Conservation (phyloP, 1,284 basidiomycete genomes). For the Ceratobasidium sp. region DNA sequence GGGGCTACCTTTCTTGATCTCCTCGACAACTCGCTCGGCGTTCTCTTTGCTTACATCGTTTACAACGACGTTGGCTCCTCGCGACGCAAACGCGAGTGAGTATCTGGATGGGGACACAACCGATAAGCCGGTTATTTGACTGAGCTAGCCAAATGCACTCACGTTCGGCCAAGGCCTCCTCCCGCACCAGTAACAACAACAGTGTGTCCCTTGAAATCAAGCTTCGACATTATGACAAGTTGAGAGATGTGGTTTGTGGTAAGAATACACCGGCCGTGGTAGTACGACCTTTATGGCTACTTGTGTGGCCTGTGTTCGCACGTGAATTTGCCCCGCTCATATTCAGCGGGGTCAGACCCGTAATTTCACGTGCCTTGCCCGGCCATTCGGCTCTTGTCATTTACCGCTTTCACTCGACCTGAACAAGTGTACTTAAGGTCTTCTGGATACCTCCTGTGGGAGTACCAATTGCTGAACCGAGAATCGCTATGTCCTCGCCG, state of each 20-base stretch:
- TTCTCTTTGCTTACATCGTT: conserved; percentile 92
- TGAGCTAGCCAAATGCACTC: conserved; percentile 48
- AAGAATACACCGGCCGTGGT: neutral
- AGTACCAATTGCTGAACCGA: neutral
- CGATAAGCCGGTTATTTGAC: neutral
- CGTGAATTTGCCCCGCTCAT: conserved; percentile 1
- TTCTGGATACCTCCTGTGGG: no score
- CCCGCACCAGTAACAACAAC: conserved; percentile 96
- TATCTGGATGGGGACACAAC: conserved; percentile 62
- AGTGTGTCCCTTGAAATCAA: conserved; percentile 90
- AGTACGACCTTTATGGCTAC: conserved; percentile 15
- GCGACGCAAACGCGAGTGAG: conserved; percentile 85
- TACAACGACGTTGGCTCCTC: conserved; percentile 93
- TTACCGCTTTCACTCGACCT: neutral
- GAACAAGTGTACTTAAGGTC: neutral
- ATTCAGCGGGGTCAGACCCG: neutral
- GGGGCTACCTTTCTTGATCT: conserved; percentile 76
- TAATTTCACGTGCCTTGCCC: conserved; percentile 1
- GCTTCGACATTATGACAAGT: conserved; percentile 41
- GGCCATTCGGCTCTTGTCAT: neutral
- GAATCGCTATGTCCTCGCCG: neutral
- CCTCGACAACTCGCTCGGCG: conserved; percentile 91
- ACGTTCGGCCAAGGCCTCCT: conserved; percentile 92
- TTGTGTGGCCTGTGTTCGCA: neutral
- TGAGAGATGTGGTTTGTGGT: conserved; percentile 28